phyloP scores from a whole-genome alignment of 768 basidiomycete species.

The Vararia minispora region DNA sequence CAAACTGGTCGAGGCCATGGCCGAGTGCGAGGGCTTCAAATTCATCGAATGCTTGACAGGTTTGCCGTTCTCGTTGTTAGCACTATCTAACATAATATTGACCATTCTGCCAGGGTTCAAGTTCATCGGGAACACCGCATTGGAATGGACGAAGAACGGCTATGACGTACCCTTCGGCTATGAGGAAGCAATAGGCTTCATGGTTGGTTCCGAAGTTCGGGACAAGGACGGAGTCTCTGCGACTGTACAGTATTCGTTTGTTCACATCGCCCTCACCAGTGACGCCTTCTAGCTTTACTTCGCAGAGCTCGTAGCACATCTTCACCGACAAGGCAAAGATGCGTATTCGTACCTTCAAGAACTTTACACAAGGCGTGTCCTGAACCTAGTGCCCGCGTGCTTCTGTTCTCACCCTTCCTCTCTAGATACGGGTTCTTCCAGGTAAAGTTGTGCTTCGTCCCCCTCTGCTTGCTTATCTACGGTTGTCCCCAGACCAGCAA shows the following conservation, averaged over 20 bases:
- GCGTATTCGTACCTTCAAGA: conserved; percentile 47
- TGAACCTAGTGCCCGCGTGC: neutral
- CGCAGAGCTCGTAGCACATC: conserved; percentile 48
- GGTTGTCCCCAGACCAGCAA: conserved; percentile 50
- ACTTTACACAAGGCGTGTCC: conserved; percentile 39
- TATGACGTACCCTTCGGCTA: conserved; percentile 69
- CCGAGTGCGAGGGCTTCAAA: conserved; percentile 63
- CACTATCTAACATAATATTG: neutral
- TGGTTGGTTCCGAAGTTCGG: conserved; percentile 69
- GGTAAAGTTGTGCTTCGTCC: too few relatives aligned
- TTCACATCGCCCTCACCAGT: neutral
- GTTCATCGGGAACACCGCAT: conserved; percentile 77
- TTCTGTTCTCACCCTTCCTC: neutral
- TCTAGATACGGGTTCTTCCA: conserved; percentile 70
- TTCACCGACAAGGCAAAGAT: conserved; percentile 41
- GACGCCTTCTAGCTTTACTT: conserved; percentile 42
- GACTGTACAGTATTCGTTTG: conserved; percentile 33
- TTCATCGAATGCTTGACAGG: conserved; percentile 84
- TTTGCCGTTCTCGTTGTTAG: conserved; percentile 18
- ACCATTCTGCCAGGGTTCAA: conserved; percentile 55
- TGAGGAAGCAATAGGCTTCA: conserved; percentile 89
- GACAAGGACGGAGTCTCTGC: conserved; percentile 88
- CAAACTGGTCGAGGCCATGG: conserved; percentile 79
- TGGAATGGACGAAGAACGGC: conserved; percentile 51
- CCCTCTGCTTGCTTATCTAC: too few relatives aligned